Percentiles rank a stretch among this genome's conserved stretches.
These are phyloP conservation scores for Dalbergia cochinchinensis DNA, from an alignment of 306 rosid genomes.

Conservation along the genomic window DNA sequence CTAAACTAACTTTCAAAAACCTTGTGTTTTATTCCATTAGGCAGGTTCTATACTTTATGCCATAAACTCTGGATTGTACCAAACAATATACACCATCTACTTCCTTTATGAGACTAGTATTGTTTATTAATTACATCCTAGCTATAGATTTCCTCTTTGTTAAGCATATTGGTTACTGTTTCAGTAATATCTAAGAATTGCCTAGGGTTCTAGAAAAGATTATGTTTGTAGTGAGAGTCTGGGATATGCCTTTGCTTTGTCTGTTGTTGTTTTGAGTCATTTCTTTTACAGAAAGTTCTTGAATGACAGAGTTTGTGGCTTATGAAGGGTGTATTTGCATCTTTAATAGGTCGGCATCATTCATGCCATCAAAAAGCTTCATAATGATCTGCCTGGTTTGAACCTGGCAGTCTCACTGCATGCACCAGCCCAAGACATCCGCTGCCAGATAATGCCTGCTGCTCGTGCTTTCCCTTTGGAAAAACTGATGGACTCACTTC, in stretches of 20 bases:
- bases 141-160: constrained; percentile 25
- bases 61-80: neutral
- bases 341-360: constrained; percentile 82
- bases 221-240: neutral
- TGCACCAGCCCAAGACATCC: constrained; percentile 92
- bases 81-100: constrained; percentile 15
- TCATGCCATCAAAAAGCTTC: constrained; percentile 92
- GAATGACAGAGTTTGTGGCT: constrained; percentile 39
- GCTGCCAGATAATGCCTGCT: constrained; percentile 99
- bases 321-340: constrained; percentile 41
- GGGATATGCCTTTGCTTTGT: constrained; percentile 28
- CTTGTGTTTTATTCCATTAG: constrained; percentile 28
- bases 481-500: constrained; percentile 87
- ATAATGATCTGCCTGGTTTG: constrained; percentile 88
- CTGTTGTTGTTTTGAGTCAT: neutral
- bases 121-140: neutral
- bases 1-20: neutral
- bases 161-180: constrained; percentile 2
- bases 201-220: constrained; percentile 15
- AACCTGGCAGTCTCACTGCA: constrained; percentile 97
- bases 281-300: constrained; percentile 10
- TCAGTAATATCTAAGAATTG: constrained; percentile 19
- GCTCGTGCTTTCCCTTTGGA: constrained; percentile 95
- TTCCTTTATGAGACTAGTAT: constrained; percentile 8
- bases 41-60: constrained; percentile 8